Evolutionary conservation across 2,329 filamentous ascomycete genomes (phyloP).

Genomic region (Cercospora brassicicola): DNA sequence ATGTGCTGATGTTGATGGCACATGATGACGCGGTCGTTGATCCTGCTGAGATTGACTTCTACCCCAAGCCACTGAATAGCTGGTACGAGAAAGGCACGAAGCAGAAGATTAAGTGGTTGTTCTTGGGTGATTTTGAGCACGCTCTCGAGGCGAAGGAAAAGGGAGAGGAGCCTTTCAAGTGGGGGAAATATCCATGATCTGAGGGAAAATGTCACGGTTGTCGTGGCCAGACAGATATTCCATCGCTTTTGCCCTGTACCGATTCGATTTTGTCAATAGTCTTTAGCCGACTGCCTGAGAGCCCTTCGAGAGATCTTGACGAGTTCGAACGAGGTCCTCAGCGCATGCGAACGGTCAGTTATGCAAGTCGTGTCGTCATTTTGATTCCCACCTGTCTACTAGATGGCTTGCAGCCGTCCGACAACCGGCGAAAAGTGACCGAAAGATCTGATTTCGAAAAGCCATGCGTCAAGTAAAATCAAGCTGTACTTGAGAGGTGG

Average conservation of each 20-base stretch:
- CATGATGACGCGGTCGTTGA: constrained; percentile 38
- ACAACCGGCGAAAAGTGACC: too few relatives aligned
- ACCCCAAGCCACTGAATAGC: constrained; percentile 40
- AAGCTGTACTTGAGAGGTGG: too few relatives aligned
- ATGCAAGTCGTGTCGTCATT: background rate
- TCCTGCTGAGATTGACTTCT: constrained; percentile 41
- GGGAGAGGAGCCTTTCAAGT: constrained; percentile 26
- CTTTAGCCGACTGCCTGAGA: background rate
- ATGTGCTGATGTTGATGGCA: constrained; percentile 37
- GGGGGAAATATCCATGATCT: constrained; percentile 24
- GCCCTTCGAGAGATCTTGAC: background rate
- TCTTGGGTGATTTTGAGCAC: constrained; percentile 52
- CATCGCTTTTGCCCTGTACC: background rate
- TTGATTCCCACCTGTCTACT: background rate
- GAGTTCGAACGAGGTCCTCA: background rate
- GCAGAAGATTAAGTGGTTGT: constrained; percentile 41
- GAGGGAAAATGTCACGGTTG: background rate
- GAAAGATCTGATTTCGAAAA: too few relatives aligned
- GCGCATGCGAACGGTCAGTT: background rate
- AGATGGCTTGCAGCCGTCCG: background rate
- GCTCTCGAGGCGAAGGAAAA: constrained; percentile 41
- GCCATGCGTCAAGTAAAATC: too few relatives aligned
- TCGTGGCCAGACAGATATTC: background rate
- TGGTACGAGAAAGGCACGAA: constrained; percentile 36
- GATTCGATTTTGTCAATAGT: background rate